Percentiles rank a stretch among this genome's conserved stretches.
Conservation (phyloP, 2,329 filamentous ascomycete species). For the Monosporascus cannonballus region DNA sequence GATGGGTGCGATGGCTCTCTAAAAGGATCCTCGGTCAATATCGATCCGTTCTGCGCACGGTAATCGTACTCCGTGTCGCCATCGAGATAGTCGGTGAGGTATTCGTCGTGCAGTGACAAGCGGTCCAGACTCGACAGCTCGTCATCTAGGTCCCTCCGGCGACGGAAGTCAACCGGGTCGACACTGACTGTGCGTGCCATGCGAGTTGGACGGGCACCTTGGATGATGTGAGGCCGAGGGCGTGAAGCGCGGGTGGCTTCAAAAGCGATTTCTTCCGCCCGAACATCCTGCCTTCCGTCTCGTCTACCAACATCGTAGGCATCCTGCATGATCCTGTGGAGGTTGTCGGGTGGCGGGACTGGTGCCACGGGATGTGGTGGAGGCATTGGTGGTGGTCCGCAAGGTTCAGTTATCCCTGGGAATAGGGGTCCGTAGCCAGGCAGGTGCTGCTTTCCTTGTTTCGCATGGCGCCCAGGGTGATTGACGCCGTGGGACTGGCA, state of each 20-base stretch:
- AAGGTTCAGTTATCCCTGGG: not conserved
- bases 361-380: not conserved
- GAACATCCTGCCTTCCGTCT: slow-evolving; percentile 2
- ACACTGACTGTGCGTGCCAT: not conserved
- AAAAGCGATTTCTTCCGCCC: not conserved
- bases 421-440: not conserved
- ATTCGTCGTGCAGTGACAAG: slow-evolving; percentile 11
- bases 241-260: not conserved
- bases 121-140: slow-evolving; percentile 5
- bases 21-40: slow-evolving; percentile 19
- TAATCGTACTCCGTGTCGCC: slow-evolving; percentile 11
- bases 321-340: slow-evolving; percentile 11
- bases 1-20: not conserved
- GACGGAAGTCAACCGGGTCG: slow-evolving; percentile 2
- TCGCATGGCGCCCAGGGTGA: not conserved
- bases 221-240: not conserved
- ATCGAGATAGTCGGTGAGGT: slow-evolving; percentile 4
- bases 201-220: not conserved
- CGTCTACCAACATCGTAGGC: slow-evolving; percentile 14
- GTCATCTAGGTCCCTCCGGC: slow-evolving; percentile 2
- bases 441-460: not conserved
- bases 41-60: slow-evolving; percentile 13
- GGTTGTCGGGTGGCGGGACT: slow-evolving; percentile 4
- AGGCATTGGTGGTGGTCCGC: not conserved
- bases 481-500: not conserved